Base-by-base conservation (phyloP, 257 asterid genomes). In the Nyctanthes arbortristis region DNA sequence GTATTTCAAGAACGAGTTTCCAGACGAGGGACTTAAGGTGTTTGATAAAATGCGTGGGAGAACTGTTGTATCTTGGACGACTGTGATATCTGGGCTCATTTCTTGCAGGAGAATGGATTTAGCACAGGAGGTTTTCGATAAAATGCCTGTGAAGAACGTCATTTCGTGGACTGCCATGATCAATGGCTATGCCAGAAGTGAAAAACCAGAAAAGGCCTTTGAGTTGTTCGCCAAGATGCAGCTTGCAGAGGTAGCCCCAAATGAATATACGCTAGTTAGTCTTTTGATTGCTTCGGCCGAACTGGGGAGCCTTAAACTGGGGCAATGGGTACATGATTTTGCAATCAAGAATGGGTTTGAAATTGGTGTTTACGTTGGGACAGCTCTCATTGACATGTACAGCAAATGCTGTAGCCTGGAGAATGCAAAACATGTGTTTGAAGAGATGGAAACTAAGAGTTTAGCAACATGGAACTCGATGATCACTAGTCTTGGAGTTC, bases 1-100 rank as follows among this genome's bases (percentile, higher is more conserved):
- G 84, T 88, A 71, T 22, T 78, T 84, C 63, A 88, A 82, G 58
- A 81, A 85, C 76, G 89, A 86, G 78, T 69, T 56, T 67, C 28
- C 80, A 7, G 73, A 73, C 35, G 83, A 80, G 75, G 95, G 82
- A 28, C 62, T 85, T 30, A 77, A 76, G 74, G 66, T 84, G 85
- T 85, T 85, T 59, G 82, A 84, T 45, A 77, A 70, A 79, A 88
- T 88, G 87, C 84, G 84, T n/a, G 71, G 34, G 2, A 81, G 66
- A 62, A 82, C 76, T 25, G 77, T 84, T 39, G 92, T 88, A 16
- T 81, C 92, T 1, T 88, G 95, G 95, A 88, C 90, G 0, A 82
- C 90, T 9, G 1, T 73, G 7, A 59, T 80, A 0, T 61, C 85
- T 0, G 90, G 90, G 65, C 79, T 80, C 47, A 70, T 82, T 5